Conservation (phyloP, 768 basidiomycete genomes). For the Flagelloscypha sp. region DNA sequence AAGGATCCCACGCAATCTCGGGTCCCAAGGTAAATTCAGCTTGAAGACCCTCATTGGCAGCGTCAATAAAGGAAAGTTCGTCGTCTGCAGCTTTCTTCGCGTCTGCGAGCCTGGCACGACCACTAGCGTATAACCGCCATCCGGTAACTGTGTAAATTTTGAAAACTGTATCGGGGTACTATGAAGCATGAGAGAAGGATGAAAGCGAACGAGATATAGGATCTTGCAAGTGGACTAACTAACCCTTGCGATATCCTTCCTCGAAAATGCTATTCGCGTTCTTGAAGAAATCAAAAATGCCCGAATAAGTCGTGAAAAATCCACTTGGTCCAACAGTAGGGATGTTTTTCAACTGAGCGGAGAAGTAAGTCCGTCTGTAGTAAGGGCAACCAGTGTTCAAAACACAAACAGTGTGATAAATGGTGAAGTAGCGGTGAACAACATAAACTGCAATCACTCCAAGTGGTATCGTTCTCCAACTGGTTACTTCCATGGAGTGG, state of each 20-base stretch:
- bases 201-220: background rate
- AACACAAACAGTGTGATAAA: no score
- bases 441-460: no score
- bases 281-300: slow-evolving; percentile 18
- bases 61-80: slow-evolving; percentile 7
- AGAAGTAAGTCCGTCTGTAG: no score
- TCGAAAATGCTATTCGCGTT: slow-evolving; percentile 18
- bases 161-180: no score
- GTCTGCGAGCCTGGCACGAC: slow-evolving; percentile 11
- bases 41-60: slow-evolving; percentile 21
- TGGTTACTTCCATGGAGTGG: no score
- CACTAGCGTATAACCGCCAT: no score
- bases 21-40: slow-evolving; percentile 27
- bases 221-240: background rate
- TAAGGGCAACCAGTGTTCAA: no score
- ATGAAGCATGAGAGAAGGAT: no score
- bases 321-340: slow-evolving; percentile 30
- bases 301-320: slow-evolving; percentile 23
- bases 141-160: no score
- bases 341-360: no score
- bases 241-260: slow-evolving; percentile 28
- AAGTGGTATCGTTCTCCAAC: no score
- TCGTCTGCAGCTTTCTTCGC: slow-evolving; percentile 11
- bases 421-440: no score
- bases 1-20: slow-evolving; percentile 14